Evolutionary conservation across 352 stramenopile species (phyloP).

Genomic region (Phytopythium cucurbitacearum): DNA sequence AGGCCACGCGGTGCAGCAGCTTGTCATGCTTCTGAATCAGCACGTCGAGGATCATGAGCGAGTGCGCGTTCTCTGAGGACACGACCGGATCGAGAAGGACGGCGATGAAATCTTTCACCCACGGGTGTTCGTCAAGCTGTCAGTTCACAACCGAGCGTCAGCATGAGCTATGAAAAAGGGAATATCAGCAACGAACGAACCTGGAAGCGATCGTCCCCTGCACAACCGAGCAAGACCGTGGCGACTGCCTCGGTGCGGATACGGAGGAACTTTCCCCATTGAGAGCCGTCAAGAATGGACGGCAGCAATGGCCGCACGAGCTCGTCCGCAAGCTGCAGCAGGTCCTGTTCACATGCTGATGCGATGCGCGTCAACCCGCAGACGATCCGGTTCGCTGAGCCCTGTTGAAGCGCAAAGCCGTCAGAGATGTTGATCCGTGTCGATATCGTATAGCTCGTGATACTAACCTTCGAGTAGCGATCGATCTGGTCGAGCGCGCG

Average conservation of each 20-base stretch:
- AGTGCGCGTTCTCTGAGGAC: constrained; percentile 46
- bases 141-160: too few species aligned
- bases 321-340: constrained; percentile 40
- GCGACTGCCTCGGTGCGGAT: constrained; percentile 43
- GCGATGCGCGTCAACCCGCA: constrained; percentile 45
- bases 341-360: constrained; percentile 28
- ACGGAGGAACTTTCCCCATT: constrained; percentile 44
- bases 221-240: constrained; percentile 38
- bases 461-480: constrained; percentile 67
- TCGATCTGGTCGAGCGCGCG: constrained; percentile 55
- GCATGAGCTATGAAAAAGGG: too few species aligned
- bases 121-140: constrained; percentile 33
- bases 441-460: background rate
- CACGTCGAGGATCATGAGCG: constrained; percentile 37
- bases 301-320: constrained; percentile 35
- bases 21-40: constrained; percentile 26
- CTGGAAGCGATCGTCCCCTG: constrained; percentile 29
- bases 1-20: constrained; percentile 31
- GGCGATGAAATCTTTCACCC: constrained; percentile 38
- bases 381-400: constrained; percentile 45
- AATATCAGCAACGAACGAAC: constrained; percentile 12
- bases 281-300: constrained; percentile 41
- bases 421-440: background rate
- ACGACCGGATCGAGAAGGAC: constrained; percentile 40
- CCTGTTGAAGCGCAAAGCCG: constrained; percentile 9